Base-by-base conservation (phyloP, 1,284 basidiomycete species). In the Malassezia sp. region DNA sequence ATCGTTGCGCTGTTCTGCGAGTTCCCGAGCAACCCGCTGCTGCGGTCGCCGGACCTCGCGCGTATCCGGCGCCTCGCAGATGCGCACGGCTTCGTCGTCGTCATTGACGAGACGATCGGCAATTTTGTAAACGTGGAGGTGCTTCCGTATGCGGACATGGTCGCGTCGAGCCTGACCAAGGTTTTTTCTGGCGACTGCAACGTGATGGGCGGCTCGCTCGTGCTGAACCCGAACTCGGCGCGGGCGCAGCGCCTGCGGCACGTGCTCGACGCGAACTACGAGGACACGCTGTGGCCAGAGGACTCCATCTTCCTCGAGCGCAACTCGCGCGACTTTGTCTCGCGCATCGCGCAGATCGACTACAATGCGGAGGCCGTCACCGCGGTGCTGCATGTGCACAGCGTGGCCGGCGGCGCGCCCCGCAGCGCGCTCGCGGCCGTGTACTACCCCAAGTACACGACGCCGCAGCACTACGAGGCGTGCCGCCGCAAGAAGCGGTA, bases 241-340 rank as follows among this genome's bases (percentile, higher is more conserved):
- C 78, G 84, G 59, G 89, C 90, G 61, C 42, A 69, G 0, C 52
- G 71, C 0, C 77, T 97, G 36, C 85, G 83, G 60, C 61, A 70
- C 0, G 73, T 79, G 35, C 73, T 90, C 56, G 60, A 72, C n/a
- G 66, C 72, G 9, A 75, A 71, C 3, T 96, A 83, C 71, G 85
- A 93, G 71, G 91, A 97, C 67, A 75, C 75, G 21, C 93, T 86
- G 73, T 96, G 84, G 66, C 78, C 80, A 62, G 85, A 91, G 71
- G 93, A 97, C 67, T 87, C 87, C 26, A 80, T 96, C 43, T 95
- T 83, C 75, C 85, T 97, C 82, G 91, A 97, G 71, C 83, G 91
- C 58, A 97, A 97, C 73, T 93, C 88, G 17, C 85, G 91, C 41
- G 82, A 95, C 73, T 95, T 95, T 74, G 75, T 78, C 40, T 74